A percentile compares a stretch with the other conserved stretches of the same genome.
Conservation (phyloP, 805 yeast genomes). For the Wickerhamomyces canadensis region DNA sequence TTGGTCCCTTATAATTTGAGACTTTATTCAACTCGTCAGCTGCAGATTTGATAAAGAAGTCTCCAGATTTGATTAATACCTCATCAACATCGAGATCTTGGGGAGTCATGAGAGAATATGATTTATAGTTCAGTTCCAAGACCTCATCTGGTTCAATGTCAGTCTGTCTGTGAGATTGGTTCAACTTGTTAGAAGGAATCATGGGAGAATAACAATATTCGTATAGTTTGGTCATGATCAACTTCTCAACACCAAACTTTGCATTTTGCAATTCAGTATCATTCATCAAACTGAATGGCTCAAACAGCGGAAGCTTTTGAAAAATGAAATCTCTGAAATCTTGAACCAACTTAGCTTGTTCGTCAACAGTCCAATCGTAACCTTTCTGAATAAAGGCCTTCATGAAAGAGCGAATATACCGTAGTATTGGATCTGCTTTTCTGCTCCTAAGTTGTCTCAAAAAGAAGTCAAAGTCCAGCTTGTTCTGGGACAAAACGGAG, state of each 20-base stretch:
- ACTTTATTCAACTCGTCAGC: conserved; percentile 71
- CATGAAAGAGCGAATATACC: conserved; percentile 80
- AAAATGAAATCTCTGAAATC: conserved; percentile 76
- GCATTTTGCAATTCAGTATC: conserved; percentile 62
- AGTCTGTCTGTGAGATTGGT: conserved; percentile 49
- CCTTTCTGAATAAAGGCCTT: conserved; percentile 55
- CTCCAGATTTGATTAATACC: conserved; percentile 40
- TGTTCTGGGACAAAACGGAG: not conserved
- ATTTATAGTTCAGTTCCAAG: conserved; percentile 46
- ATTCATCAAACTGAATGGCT: conserved; percentile 71
- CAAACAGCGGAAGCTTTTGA: conserved; percentile 51
- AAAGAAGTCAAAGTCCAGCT: conserved; percentile 81
- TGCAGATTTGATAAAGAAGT: conserved; percentile 60
- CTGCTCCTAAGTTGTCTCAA: conserved; percentile 63
- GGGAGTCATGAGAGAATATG: conserved; percentile 60
- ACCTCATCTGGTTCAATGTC: conserved; percentile 59
- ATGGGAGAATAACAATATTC: conserved; percentile 75
- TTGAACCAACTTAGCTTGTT: conserved; percentile 67
- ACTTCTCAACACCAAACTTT: conserved; percentile 86
- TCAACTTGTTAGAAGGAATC: conserved; percentile 39
- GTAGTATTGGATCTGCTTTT: conserved; percentile 82
- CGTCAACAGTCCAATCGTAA: conserved; percentile 69
- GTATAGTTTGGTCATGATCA: conserved; percentile 84
- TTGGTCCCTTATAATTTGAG: conserved; percentile 81
- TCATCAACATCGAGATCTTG: conserved; percentile 72